Conservation (phyloP, 208 protist species). For the Leishmania martiniquensis region DNA sequence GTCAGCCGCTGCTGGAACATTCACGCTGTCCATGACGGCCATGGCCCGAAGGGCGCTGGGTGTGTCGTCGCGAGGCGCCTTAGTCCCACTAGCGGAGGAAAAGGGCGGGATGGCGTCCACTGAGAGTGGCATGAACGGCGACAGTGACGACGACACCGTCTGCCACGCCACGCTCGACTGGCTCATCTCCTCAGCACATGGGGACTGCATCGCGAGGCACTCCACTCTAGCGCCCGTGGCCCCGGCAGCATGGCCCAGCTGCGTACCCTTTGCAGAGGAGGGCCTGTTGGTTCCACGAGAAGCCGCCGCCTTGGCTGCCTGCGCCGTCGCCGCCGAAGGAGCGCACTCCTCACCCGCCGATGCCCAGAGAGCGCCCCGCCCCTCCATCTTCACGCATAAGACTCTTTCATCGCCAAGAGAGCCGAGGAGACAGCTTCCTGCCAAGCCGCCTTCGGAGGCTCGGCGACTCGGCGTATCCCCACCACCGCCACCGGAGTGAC, state of each 20-base stretch:
- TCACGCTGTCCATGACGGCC: neutral
- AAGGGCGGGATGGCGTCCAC: neutral
- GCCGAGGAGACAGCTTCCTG: neutral
- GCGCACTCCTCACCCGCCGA: neutral
- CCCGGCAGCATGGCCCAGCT: neutral
- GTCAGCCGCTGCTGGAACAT: neutral
- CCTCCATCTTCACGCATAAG: conserved; percentile 10
- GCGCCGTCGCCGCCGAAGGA: neutral
- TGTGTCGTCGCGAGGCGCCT: neutral
- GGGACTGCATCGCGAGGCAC: neutral
- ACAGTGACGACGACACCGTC: neutral
- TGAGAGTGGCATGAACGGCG: neutral
- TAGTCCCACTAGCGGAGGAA: neutral
- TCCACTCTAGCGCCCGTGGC: neutral
- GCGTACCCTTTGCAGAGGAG: neutral
- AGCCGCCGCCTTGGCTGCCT: neutral
- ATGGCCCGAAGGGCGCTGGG: neutral
- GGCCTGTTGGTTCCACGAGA: neutral
- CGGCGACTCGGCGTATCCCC: neutral
- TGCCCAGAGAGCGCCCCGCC: conserved; percentile 23
- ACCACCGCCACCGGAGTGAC: neutral
- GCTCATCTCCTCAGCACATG: neutral
- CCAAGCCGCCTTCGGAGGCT: neutral
- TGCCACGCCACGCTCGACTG: conserved; percentile 7
- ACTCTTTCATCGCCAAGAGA: conserved; percentile 4